Evolutionary conservation across 805 yeast species (phyloP).

Genomic region (Kodamaea fukazawae): DNA sequence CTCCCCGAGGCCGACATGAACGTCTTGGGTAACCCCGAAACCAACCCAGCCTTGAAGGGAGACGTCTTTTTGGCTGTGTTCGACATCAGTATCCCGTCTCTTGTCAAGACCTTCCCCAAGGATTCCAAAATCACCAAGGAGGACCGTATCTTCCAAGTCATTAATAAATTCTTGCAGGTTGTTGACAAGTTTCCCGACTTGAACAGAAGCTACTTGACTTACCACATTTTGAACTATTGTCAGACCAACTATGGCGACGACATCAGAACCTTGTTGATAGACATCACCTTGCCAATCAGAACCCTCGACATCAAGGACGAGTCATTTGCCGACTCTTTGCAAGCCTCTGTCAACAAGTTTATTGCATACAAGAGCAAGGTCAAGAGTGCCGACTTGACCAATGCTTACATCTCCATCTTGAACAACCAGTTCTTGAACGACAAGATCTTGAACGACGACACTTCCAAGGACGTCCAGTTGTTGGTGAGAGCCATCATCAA

Average conservation of each 20-base stretch:
- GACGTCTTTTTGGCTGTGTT: slow-evolving; percentile 44
- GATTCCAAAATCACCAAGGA: slow-evolving; percentile 27
- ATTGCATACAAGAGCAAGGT: slow-evolving; percentile 54
- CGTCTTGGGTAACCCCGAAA: slow-evolving; percentile 81
- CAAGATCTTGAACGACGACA: slow-evolving; percentile 15
- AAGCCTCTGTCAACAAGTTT: slow-evolving; percentile 68
- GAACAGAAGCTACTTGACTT: slow-evolving; percentile 63
- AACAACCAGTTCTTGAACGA: slow-evolving; percentile 24
- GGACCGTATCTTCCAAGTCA: slow-evolving; percentile 39
- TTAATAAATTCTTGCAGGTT: slow-evolving; percentile 46
- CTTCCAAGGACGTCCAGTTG: slow-evolving; percentile 24
- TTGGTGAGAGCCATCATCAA: slow-evolving; percentile 41
- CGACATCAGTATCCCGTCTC: slow-evolving; percentile 34
- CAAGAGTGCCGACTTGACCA: slow-evolving; percentile 31
- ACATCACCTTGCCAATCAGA: slow-evolving; percentile 67
- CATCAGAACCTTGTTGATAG: slow-evolving; percentile 45
- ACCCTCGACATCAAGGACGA: slow-evolving; percentile 38
- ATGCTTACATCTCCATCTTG: slow-evolving; percentile 24
- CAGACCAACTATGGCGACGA: slow-evolving; percentile 40
- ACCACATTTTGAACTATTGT: slow-evolving; percentile 60
- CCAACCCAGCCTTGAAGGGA: slow-evolving; percentile 67
- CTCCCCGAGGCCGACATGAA: slow-evolving; percentile 86
- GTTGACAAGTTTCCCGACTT: slow-evolving; percentile 69
- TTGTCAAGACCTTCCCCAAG: slow-evolving; percentile 24
- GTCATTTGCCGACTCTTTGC: slow-evolving; percentile 57